Evolutionary conservation across 148 eudicot genomes (phyloP), one percentile per base, ranked within the genome.

Genomic region (Nepenthes mirabilis): DNA sequence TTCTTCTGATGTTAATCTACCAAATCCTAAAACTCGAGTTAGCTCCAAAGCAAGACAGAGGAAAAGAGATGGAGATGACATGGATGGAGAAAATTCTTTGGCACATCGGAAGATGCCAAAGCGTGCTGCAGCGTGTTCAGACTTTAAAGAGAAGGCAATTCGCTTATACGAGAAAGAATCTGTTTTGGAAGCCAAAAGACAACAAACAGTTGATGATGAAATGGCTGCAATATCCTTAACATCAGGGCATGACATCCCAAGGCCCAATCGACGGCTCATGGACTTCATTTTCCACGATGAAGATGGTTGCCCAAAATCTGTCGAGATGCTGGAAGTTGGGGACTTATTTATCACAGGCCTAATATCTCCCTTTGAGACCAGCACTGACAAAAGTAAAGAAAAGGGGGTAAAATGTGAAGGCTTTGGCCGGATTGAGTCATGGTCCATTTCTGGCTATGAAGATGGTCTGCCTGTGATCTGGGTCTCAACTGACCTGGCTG

Each of bases 381-480:
- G 64, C 45, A 55, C 74, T 37, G 87, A 83, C 13, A 70, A 78
- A 37, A 74, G 65, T 54, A 89, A 89, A 74, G 86, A 65, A 40
- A 76, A 71, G 65, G 86, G 97, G 37, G 69, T 89, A 35, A 77
- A 77, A 62, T 86, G 99, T 75, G 95, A 89, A 73, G 97, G 87
- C n/a, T 89, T 94, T 79, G 97, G 99, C 60, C 87, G 99, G 36
- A 65, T 94, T 65, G 99, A 94, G 64, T 59, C 73, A 47, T 89
- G 99, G 99, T 74, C 84, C 6, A 86, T 94, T 57, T 94, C 99
- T 69, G 99, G 99, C 37, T 94, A 89, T 70, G 99, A 94, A 79
- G 99, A 89, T 64, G 91, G 97, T 13, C 60, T 72, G 32, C 99
- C 99, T 37, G 84, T 83, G 10, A 75, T 94, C 60, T 94, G 99